These are phyloP conservation scores for Serpula lacrymans DNA, from an alignment of 768 basidiomycete genomes.

Conservation along the genomic window DNA sequence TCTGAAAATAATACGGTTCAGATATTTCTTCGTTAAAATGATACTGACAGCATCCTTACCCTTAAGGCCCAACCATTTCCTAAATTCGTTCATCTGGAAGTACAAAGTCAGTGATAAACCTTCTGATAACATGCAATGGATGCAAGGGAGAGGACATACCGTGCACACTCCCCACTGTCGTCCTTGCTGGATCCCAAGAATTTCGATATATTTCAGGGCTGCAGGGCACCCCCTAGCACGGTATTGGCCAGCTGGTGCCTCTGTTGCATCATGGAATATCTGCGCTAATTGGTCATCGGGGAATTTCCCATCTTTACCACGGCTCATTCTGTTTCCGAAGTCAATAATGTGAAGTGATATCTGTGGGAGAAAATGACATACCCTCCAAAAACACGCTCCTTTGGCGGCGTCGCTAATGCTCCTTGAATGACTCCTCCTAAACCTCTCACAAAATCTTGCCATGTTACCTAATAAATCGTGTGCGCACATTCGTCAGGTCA, in stretches of 20 bases:
- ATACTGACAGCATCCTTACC: conserved; percentile 24
- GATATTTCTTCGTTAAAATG: too few species aligned
- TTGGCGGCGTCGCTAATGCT: conserved; percentile 1
- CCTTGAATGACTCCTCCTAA: not conserved
- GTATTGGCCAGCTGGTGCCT: conserved; percentile 44
- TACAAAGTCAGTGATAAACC: not conserved
- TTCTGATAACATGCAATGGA: not conserved
- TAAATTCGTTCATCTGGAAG: conserved; percentile 49
- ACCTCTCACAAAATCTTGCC: not conserved
- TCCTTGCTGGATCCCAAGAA: conserved; percentile 65
- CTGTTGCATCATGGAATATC: conserved; percentile 45
- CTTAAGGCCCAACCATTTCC: conserved; percentile 46
- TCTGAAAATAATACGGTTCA: conserved; percentile 19
- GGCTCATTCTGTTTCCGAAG: conserved; percentile 20
- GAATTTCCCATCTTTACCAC: conserved; percentile 18
- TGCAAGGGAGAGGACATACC: conserved; percentile 35
- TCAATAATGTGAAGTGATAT: not conserved
- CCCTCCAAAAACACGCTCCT: conserved; percentile 13
- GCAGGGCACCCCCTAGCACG: conserved; percentile 54
- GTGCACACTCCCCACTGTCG: conserved; percentile 73
- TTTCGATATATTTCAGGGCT: conserved; percentile 62
- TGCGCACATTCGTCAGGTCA: conserved; percentile 20
- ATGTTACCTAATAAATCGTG: conserved; percentile 11
- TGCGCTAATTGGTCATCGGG: conserved; percentile 30
- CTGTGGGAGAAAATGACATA: not conserved